These are phyloP conservation scores for Blastomyces gilchristii DNA, from an alignment of 2,329 filamentous ascomycete genomes.

Conservation along the genomic window DNA sequence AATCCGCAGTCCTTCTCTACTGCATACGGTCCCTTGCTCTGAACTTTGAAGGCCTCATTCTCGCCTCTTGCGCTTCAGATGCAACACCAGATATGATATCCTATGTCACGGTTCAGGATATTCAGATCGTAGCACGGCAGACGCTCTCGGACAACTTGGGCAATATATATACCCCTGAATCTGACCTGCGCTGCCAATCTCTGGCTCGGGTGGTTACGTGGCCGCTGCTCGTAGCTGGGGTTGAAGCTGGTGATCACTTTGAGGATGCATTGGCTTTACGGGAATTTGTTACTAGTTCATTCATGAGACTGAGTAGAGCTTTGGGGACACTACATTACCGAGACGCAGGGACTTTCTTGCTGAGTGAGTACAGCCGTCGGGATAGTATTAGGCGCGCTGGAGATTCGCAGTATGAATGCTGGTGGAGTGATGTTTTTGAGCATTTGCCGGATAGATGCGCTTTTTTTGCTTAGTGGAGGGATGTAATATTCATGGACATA, in stretches of 20 bases:
- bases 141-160: slow-evolving; percentile 11
- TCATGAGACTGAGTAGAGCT: slow-evolving; percentile 10
- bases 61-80: not conserved
- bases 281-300: slow-evolving; percentile 3
- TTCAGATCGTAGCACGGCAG: slow-evolving; percentile 12
- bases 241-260: slow-evolving; percentile 12
- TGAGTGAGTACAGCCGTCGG: slow-evolving; percentile 7
- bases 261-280: slow-evolving; percentile 5
- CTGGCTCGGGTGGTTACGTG: slow-evolving; percentile 13
- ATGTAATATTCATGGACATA: not conserved
- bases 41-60: slow-evolving; percentile 12
- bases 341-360: slow-evolving; percentile 11
- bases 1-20: slow-evolving; percentile 14
- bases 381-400: not conserved
- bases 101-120: slow-evolving; percentile 12
- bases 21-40: slow-evolving; percentile 13
- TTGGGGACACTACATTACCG: slow-evolving; percentile 12
- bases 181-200: slow-evolving; percentile 4
- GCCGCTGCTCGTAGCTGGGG: slow-evolving; percentile 15
- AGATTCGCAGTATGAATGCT: not conserved
- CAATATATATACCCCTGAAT: slow-evolving; percentile 4
- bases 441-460: slow-evolving; percentile 8
- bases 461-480: slow-evolving; percentile 8
- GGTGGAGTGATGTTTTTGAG: slow-evolving; percentile 15
- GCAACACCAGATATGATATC: slow-evolving; percentile 2